phyloP scores from a whole-genome alignment of 345 rosid species.

The Alliaria petiolata region DNA sequence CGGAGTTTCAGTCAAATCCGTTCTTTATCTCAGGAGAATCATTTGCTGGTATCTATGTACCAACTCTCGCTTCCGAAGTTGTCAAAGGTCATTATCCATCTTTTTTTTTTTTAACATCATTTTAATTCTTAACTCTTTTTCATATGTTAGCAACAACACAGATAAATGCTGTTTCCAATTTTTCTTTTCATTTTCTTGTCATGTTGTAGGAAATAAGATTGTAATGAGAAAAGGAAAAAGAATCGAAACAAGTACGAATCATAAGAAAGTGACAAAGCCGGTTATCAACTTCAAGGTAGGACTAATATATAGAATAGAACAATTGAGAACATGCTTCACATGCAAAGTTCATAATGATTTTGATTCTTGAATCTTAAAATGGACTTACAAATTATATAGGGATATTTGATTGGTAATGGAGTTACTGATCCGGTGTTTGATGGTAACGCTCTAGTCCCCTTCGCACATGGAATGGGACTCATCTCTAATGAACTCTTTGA shows the following conservation, averaged over 20 bases:
- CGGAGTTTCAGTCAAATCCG: constrained; percentile 75
- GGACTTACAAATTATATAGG: constrained; percentile 38
- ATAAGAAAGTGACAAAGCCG: constrained; percentile 45
- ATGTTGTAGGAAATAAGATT: constrained; percentile 50
- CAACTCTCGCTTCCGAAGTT: constrained; percentile 72
- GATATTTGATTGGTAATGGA: constrained; percentile 93
- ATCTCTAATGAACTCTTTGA: constrained; percentile 69
- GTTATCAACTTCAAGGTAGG: constrained; percentile 67
- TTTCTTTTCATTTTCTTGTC: background rate
- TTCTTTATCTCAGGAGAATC: constrained; percentile 81
- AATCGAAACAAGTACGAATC: background rate
- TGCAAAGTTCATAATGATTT: background rate
- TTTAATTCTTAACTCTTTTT: background rate
- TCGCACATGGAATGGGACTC: constrained; percentile 89
- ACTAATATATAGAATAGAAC: background rate
- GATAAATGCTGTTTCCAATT: background rate
- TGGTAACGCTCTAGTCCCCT: constrained; percentile 85
- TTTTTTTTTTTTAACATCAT: background rate
- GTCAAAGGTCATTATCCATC: constrained; percentile 46
- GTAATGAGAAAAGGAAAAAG: background rate
- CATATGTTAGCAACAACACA: background rate
- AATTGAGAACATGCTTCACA: background rate
- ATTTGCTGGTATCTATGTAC: constrained; percentile 87
- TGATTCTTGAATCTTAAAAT: background rate
- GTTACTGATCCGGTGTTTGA: constrained; percentile 69